Percentiles rank a stretch among this genome's conserved stretches.
phyloP scores from a whole-genome alignment of 2,329 filamentous ascomycete species.

The Penicillium rolfsii region DNA sequence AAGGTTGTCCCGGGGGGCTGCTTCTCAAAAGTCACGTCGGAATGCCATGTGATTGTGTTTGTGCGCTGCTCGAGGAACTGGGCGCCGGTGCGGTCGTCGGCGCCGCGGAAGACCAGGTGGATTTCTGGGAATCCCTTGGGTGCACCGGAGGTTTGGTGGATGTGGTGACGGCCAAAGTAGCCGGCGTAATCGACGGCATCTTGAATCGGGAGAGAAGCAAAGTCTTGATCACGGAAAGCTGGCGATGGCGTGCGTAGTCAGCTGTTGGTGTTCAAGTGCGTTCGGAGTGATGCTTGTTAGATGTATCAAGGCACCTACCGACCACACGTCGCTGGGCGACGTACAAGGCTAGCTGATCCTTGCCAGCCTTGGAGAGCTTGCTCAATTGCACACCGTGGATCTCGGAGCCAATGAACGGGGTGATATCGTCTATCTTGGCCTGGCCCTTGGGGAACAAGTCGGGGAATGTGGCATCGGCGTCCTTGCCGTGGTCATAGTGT shows the following conservation, averaged over 20 bases:
- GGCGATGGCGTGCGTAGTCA: background rate
- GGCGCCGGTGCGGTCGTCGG: constrained; percentile 62
- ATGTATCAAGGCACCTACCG: constrained; percentile 42
- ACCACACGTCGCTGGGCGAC: constrained; percentile 66
- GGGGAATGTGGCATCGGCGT: constrained; percentile 70
- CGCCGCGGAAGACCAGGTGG: constrained; percentile 76
- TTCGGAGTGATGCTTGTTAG: background rate
- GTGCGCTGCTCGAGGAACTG: constrained; percentile 71
- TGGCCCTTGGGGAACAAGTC: constrained; percentile 62
- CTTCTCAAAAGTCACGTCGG: constrained; percentile 82
- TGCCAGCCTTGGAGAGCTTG: constrained; percentile 67
- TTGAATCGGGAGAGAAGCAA: constrained; percentile 69
- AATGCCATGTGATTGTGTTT: constrained; percentile 86
- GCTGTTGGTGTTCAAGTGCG: background rate
- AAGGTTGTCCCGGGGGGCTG: constrained; percentile 92
- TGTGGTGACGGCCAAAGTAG: constrained; percentile 81
- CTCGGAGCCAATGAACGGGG: constrained; percentile 74
- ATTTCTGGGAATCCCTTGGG: constrained; percentile 74
- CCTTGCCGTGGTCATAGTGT: constrained; percentile 74
- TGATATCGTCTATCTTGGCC: constrained; percentile 61
- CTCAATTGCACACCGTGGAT: constrained; percentile 72
- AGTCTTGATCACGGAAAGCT: constrained; percentile 76
- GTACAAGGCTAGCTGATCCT: constrained; percentile 70
- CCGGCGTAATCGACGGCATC: constrained; percentile 70
- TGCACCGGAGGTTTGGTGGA: constrained; percentile 76